Base-by-base conservation (phyloP, 2,329 filamentous ascomycete species). In the Byssochlamys sp. region DNA sequence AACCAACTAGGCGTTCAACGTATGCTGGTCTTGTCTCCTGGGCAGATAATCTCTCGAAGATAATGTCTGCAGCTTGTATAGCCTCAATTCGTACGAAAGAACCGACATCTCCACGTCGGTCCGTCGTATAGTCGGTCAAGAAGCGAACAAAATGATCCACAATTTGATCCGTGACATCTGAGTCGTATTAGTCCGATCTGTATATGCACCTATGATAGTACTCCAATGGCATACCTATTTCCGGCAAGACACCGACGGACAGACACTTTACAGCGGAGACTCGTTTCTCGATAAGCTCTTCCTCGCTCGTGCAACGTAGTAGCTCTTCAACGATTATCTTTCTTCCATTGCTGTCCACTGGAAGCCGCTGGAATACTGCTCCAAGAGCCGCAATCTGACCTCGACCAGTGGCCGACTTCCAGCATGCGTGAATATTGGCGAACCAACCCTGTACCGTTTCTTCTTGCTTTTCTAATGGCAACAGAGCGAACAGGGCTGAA, bases 71-170 rank as follows among this genome's bases (percentile, higher is more conserved):
- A 2, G 84, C 84, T 59, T 83, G 81, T 11, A 96, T 80, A 26
- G 90, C 91, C 70, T 91, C 87, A 4, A 92, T 77, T 2, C 94
- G 83, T 3, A 95, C 88, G 55, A 91, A 83, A 0, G 91, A 95
- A 4, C 94, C 94, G 53, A 97, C 82, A 67, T 99, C 94, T 14
- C 94, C 94, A 57, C 91, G 81, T 12, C 91, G 86, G 63, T 90
- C 92, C 2, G 90, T 91, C 0, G 90, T 95, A 67, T 97, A 97
- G 69, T 99, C 91, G 62, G 92, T 87, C 28, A 99, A 74, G 39
- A 76, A 76, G 1, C 57, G 57, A 2, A 71, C 57, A 26, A 77
- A 63, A 55, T 69, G 65, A 6, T 61, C 61, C 19, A 64, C 60
- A 55, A 75, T 59, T 28, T 55, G 57, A 55, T 69, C 63, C 2